Base-by-base conservation (phyloP, 306 rosid genomes). In the Alnus rubra region DNA sequence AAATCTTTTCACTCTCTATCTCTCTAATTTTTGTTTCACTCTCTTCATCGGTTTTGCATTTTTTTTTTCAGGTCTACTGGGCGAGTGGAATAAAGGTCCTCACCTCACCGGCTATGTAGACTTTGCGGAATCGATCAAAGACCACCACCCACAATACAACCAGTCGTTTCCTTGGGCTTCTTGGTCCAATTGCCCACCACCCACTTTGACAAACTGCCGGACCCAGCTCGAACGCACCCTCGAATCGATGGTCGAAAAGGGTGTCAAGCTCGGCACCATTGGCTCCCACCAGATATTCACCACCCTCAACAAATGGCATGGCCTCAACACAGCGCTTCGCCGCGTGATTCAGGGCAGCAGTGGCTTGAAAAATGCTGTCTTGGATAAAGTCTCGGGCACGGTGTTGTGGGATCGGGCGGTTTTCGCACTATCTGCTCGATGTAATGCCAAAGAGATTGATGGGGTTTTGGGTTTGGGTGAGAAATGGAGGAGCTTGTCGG, bases 71-170 rank as follows among this genome's bases (percentile, higher is more conserved):
- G 97, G 98, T 76, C 86, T 94, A 47, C 94, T 91, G 64, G 62
- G 76, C 35, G 90, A 89, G 16, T 92, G 98, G 98, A 95, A 88
- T 87, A 87, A 82, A 81, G 88, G 87, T 30, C 98, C 97, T n/a
- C 97, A 95, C 85, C 42, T 95, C 64, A 88, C 98, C 12, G 97
- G 96, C n/a, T 95, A 92, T 52, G 85, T 95, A 2, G 98, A 92
- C 75, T 92, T 91, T 37, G 98, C 98, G 13, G 86, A 92, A 47
- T 80, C 91, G 74, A 82, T 88, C 79, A 81, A 88, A 82, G 88
- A 73, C 30, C 89, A 91, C 69, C 85, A 87, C 73, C 92, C 92
- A 19, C 77, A 73, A 2, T 71, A 69, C 68, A 75, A 64, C 42
- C 86, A 84, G 31, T 86, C 96, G 9, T 82, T 78, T 67, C 97